Percentiles rank a stretch among this genome's conserved stretches.
phyloP scores from a whole-genome alignment of 495 filamentous ascomycete genomes.

The Podospora didyma region DNA sequence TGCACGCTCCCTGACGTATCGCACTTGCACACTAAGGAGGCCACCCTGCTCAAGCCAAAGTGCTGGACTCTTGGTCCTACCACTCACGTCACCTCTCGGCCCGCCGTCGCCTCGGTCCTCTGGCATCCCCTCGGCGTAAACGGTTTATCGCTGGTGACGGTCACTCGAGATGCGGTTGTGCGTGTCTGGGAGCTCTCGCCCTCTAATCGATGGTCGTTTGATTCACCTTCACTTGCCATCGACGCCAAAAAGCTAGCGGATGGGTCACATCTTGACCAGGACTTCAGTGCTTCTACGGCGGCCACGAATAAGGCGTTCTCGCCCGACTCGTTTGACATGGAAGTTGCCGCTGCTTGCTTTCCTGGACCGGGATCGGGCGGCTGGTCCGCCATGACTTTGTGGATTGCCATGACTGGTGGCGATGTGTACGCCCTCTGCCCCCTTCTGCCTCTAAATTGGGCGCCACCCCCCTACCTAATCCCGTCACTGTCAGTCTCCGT shows the following conservation, averaged over 20 bases:
- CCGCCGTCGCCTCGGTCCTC: conserved; percentile 68
- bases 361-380: conserved; percentile 70
- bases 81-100: conserved; percentile 77
- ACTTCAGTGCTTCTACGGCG: conserved; percentile 66
- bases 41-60: conserved; percentile 65
- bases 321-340: conserved; percentile 80
- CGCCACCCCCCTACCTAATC: conserved; percentile 67
- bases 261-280: conserved; percentile 68
- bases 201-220: conserved; percentile 77
- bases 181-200: conserved; percentile 82
- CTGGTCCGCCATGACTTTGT: conserved; percentile 89
- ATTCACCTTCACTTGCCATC: conserved; percentile 71
- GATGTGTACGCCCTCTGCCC: conserved; percentile 91
- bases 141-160: conserved; percentile 70
- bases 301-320: conserved; percentile 76
- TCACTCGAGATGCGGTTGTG: conserved; percentile 80
- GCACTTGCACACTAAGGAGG: conserved; percentile 62
- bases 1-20: conserved; percentile 71
- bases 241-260: conserved; percentile 80
- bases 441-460: conserved; percentile 76
- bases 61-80: conserved; percentile 83
- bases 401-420: conserved; percentile 83
- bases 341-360: conserved; percentile 81
- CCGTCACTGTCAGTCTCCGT: conserved; percentile 73
- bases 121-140: conserved; percentile 84